A percentile compares a stretch with the other conserved stretches of the same genome.
Conservation (phyloP, 2,329 filamentous ascomycete genomes). For the Fusarium robinianum region DNA sequence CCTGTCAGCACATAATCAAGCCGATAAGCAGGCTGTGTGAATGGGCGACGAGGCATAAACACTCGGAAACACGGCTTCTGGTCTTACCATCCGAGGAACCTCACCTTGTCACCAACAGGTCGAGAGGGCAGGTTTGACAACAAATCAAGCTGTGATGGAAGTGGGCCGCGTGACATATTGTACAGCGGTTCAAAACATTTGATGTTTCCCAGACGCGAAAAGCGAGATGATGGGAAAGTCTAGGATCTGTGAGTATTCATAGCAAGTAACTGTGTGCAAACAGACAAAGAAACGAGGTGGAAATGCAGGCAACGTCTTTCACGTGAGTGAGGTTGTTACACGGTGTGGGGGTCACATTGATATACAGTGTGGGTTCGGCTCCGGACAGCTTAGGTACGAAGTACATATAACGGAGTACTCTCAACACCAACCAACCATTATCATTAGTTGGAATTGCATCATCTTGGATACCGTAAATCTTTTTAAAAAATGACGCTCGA, state of each 20-base stretch:
- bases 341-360: too few species aligned
- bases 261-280: too few species aligned
- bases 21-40: slow-evolving; percentile 12
- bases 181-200: slow-evolving; percentile 24
- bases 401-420: too few species aligned
- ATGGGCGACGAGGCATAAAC: slow-evolving; percentile 7
- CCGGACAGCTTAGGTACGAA: too few species aligned
- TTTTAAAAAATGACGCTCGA: slow-evolving; percentile 36
- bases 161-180: slow-evolving; percentile 61
- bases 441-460: neutral
- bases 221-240: too few species aligned
- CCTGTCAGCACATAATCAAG: slow-evolving; percentile 36
- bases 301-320: too few species aligned
- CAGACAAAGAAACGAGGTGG: too few species aligned
- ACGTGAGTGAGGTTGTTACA: too few species aligned
- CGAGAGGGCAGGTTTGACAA: slow-evolving; percentile 62
- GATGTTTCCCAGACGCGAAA: too few species aligned
- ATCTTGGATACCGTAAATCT: too few species aligned
- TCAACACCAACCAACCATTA: slow-evolving; percentile 12
- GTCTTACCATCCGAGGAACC: slow-evolving; percentile 88
- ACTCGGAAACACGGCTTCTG: neutral
- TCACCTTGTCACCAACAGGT: slow-evolving; percentile 73
- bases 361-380: too few species aligned
- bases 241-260: too few species aligned
- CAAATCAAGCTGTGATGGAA: slow-evolving; percentile 67